Evolutionary conservation across 2,329 filamentous ascomycete species (phyloP).

Genomic region (Juglanconis oblonga): DNA sequence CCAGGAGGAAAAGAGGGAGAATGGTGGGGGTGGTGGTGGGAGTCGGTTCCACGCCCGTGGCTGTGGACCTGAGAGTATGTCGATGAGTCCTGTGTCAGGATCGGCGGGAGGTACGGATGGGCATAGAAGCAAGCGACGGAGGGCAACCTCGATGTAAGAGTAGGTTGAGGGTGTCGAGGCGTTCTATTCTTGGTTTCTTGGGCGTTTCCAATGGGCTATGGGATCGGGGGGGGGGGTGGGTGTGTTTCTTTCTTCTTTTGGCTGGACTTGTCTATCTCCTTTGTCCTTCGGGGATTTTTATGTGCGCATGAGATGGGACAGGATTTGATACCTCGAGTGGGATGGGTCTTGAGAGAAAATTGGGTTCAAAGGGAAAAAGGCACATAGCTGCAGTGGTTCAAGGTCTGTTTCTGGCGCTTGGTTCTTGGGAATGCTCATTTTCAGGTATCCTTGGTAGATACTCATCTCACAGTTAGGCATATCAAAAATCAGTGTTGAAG

Average conservation of each 20-base stretch:
- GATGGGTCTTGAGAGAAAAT: neutral
- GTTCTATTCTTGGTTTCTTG: neutral
- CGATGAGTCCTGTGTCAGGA: slow-evolving; percentile 17
- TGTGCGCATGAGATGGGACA: neutral
- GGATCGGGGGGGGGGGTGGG: slow-evolving; percentile 1
- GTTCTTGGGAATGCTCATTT: neutral
- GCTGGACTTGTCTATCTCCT: neutral
- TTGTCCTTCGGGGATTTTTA: neutral
- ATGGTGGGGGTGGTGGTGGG: neutral
- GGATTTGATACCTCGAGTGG: neutral
- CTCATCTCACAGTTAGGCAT: neutral
- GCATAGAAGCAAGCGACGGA: slow-evolving; percentile 37
- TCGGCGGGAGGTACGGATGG: slow-evolving; percentile 18
- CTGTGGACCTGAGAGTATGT: slow-evolving; percentile 20
- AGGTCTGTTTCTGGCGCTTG: neutral
- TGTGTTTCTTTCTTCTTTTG: neutral
- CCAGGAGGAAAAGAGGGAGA: slow-evolving; percentile 7
- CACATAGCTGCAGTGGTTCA: neutral
- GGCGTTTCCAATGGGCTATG: neutral
- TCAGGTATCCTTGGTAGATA: neutral
- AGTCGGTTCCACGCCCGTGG: neutral
- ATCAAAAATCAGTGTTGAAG: neutral
- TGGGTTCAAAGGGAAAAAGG: no score
- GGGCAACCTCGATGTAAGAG: slow-evolving; percentile 37
- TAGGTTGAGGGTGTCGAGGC: neutral